Evolutionary conservation across 2,329 filamentous ascomycete genomes (phyloP), one percentile per base, ranked within the genome.

Genomic region (Cercospora beticola): DNA sequence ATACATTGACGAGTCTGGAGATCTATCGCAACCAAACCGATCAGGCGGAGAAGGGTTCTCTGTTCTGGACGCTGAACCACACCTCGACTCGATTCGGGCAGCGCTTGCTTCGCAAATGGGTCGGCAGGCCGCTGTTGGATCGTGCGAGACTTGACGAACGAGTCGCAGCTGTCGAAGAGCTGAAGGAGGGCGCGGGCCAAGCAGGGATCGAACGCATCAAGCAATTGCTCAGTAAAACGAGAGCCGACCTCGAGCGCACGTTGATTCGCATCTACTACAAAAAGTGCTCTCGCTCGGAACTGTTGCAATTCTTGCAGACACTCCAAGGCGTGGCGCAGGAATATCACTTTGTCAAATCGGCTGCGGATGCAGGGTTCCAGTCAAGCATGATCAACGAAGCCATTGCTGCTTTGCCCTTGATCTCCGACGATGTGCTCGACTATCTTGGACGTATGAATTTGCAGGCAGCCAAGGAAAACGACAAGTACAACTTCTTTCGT

Each of bases 251-350:
- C 5, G 95, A 99, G 80, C 93, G 95, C 74, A 95, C 92, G 70
- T 84, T 99, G 57, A 94, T 98, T 75, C 88, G 95, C 56, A 97
- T 99, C 68, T 99, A 98, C 83, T 99, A 99, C 80, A 93, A 94
- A 61, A 97, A 97, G 82, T 98, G 94, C 79, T 91, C 92, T 0
- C 89, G 95, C 0, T 91, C 94, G 0, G 95, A 99, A 79, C 87
- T 99, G 4, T 84, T 98, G 2, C 88, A 87, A 0, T 90, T 96
- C 4, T 84, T 99, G 1, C 94, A 98, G 79, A 91, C 92, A 0
- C 84, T 99, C 67, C 93, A 97, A 75, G 87, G 85, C 68, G 92
- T 98, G 57, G 87, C 92, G 0, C 88, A 87, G 65, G 90, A 95
- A 75, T 98, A 93, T 76, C 82, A 87, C 0, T 83, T 87, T 70